A percentile compares a stretch with the other conserved stretches of the same genome.
Conservation (phyloP, 2,329 filamentous ascomycete species). For the Venturia oleaginea region DNA sequence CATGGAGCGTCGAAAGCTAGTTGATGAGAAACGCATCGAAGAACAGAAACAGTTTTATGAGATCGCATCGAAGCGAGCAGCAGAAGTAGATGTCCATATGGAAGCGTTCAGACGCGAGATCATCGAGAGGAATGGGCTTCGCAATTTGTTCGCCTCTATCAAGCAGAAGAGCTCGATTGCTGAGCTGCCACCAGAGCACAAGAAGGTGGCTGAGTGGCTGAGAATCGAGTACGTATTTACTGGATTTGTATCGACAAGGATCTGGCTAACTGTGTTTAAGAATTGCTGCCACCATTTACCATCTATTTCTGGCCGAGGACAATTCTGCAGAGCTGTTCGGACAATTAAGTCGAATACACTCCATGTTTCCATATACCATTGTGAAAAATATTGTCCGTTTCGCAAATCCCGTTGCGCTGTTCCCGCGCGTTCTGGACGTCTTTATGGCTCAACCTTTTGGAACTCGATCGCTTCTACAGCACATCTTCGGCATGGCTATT, state of each 20-base stretch:
- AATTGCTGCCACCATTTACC: conserved; percentile 91
- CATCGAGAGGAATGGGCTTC: conserved; percentile 73
- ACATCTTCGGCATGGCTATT: conserved; percentile 86
- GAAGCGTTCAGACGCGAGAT: conserved; percentile 64
- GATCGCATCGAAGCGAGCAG: conserved; percentile 79
- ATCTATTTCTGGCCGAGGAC: conserved; percentile 94
- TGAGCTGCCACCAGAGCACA: conserved; percentile 87
- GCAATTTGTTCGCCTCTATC: conserved; percentile 87
- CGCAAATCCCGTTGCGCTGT: conserved; percentile 91
- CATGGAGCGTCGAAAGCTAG: conserved; percentile 65
- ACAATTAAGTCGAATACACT: conserved; percentile 89
- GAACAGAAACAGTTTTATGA: conserved; percentile 95
- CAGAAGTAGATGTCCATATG: conserved; percentile 96
- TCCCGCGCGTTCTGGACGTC: conserved; percentile 89
- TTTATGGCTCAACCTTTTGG: conserved; percentile 95
- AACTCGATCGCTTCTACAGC: conserved; percentile 78
- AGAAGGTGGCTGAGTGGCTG: conserved; percentile 97
- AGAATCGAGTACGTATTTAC: conserved; percentile 62
- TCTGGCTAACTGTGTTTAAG: conserved; percentile 22
- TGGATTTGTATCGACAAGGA: conserved; percentile 14
- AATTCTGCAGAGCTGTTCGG: conserved; percentile 95
- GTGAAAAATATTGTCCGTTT: conserved; percentile 96
- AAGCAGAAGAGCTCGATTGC: conserved; percentile 78
- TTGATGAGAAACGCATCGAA: conserved; percentile 81
- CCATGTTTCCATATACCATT: conserved; percentile 82